Percentiles rank a stretch among this genome's conserved stretches.
phyloP scores from a whole-genome alignment of 2,329 filamentous ascomycete species.

The Graphilbum ipis-grandicollis region DNA sequence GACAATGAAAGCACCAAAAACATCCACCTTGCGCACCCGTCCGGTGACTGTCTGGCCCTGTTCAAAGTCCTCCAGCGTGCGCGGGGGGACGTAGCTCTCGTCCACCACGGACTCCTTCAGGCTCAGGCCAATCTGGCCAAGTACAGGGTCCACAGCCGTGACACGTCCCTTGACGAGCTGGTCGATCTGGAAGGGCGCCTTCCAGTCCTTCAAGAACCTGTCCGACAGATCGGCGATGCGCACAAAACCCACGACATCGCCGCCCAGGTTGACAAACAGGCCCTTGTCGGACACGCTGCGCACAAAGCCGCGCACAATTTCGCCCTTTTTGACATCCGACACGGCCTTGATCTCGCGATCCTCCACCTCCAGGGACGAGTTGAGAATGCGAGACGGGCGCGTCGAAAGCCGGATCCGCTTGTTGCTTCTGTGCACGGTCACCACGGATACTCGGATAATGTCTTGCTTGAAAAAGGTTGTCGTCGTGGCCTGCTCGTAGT shows the following conservation, averaged over 20 bases:
- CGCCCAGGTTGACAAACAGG: conserved; percentile 70
- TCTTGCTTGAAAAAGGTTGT: conserved; percentile 66
- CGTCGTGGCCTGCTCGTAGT: conserved; percentile 68
- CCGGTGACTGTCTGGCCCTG: conserved; percentile 72
- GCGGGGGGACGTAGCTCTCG: conserved; percentile 48
- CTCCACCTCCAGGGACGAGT: conserved; percentile 62
- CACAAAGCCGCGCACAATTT: conserved; percentile 78
- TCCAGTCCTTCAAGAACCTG: conserved; percentile 88
- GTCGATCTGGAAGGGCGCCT: conserved; percentile 69
- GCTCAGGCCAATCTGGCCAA: conserved; percentile 65
- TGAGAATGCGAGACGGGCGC: conserved; percentile 75
- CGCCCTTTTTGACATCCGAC: conserved; percentile 56
- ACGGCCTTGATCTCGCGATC: conserved; percentile 62
- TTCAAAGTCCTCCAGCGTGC: conserved; percentile 62
- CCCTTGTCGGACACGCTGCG: conserved; percentile 82
- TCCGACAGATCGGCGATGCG: conserved; percentile 82
- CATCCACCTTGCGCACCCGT: conserved; percentile 82
- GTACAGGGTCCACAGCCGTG: conserved; percentile 47
- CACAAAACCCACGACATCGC: conserved; percentile 65
- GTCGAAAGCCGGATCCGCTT: conserved; percentile 71
- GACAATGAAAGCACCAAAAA: conserved; percentile 88
- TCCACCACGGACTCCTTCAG: conserved; percentile 75
- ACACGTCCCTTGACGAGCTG: conserved; percentile 84
- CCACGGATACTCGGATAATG: conserved; percentile 70
- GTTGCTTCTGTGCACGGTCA: conserved; percentile 64